Evolutionary conservation across 192 early-diverging fungal genomes (phyloP).

Genomic region (Nowakowskiella sp.): DNA sequence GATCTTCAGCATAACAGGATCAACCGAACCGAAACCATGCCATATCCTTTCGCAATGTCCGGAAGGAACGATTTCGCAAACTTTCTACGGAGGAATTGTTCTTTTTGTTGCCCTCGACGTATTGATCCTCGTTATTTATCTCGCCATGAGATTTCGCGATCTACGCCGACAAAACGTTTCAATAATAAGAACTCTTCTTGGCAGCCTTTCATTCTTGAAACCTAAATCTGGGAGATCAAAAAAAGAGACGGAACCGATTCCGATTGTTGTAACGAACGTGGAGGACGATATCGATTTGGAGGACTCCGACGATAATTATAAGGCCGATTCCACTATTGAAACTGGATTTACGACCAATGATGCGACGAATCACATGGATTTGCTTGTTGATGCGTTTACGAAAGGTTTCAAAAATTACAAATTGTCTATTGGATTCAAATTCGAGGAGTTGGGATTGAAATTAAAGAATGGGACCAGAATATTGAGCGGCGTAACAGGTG

Average conservation of each 20-base stretch:
- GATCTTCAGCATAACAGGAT: too few species aligned
- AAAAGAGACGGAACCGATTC: too few species aligned
- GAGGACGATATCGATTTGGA: too few species aligned
- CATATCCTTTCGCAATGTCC: background rate
- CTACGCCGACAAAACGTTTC: too few species aligned
- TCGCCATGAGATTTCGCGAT: too few species aligned
- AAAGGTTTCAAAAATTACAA: slow-evolving; percentile 6
- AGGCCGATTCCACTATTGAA: too few species aligned
- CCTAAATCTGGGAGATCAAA: too few species aligned
- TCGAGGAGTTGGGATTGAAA: slow-evolving; percentile 11
- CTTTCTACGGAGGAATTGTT: slow-evolving; percentile 8
- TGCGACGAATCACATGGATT: slow-evolving; percentile 1
- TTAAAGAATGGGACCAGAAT: slow-evolving; percentile 32
- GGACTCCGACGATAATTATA: too few species aligned
- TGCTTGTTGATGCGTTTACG: slow-evolving; percentile 3
- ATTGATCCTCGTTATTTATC: slow-evolving; percentile 1
- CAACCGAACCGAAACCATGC: slow-evolving; percentile 6
- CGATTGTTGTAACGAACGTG: too few species aligned
- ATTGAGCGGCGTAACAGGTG: slow-evolving; percentile 52
- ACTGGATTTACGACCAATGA: too few species aligned
- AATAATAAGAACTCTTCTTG: too few species aligned
- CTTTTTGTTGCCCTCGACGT: slow-evolving; percentile 9
- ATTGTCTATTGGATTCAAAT: slow-evolving; percentile 5
- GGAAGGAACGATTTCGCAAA: background rate
- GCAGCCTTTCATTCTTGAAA: too few species aligned